Evolutionary conservation across 441 rosid genomes (phyloP).

Genomic region (Raphanus hybrid): DNA sequence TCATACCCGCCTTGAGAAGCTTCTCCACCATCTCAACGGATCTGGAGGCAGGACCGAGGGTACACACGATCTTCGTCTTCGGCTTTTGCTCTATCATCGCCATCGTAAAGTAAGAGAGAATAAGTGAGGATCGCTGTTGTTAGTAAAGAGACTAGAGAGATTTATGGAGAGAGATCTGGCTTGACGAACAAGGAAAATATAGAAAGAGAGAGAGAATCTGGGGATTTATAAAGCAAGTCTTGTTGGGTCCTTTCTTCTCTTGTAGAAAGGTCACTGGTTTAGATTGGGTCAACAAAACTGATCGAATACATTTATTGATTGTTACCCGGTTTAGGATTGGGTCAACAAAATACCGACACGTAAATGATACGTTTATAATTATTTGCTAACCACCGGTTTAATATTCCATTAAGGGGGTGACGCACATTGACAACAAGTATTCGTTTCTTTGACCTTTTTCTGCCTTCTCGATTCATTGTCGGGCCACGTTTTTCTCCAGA

Average conservation of each 20-base stretch:
- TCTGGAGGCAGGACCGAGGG: slow-evolving; percentile 88
- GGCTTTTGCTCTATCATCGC: slow-evolving; percentile 58
- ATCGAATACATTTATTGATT: not conserved
- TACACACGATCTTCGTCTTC: slow-evolving; percentile 94
- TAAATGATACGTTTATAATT: not conserved
- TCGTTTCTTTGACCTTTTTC: slow-evolving; percentile 6
- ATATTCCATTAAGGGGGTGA: not conserved
- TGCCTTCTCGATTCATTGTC: slow-evolving; percentile 34
- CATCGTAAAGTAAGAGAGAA: not conserved
- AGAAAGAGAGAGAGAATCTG: slow-evolving; percentile 30
- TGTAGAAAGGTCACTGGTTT: not conserved
- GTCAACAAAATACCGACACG: slow-evolving; percentile 32
- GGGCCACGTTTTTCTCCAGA: not conserved
- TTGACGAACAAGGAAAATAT: slow-evolving; percentile 40
- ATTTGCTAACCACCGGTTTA: slow-evolving; percentile 33
- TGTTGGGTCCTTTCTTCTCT: slow-evolving; percentile 15
- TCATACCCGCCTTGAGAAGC: slow-evolving; percentile 88
- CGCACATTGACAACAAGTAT: slow-evolving; percentile 23
- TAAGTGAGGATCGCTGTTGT: slow-evolving; percentile 9
- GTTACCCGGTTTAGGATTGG: slow-evolving; percentile 24
- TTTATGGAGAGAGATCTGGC: slow-evolving; percentile 45
- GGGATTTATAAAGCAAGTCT: not conserved
- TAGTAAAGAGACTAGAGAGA: not conserved
- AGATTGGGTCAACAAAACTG: too few species aligned
- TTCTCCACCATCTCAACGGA: slow-evolving; percentile 79